Conservation (phyloP, 2,329 filamentous ascomycete species). For the Parastagonospora nodorum region DNA sequence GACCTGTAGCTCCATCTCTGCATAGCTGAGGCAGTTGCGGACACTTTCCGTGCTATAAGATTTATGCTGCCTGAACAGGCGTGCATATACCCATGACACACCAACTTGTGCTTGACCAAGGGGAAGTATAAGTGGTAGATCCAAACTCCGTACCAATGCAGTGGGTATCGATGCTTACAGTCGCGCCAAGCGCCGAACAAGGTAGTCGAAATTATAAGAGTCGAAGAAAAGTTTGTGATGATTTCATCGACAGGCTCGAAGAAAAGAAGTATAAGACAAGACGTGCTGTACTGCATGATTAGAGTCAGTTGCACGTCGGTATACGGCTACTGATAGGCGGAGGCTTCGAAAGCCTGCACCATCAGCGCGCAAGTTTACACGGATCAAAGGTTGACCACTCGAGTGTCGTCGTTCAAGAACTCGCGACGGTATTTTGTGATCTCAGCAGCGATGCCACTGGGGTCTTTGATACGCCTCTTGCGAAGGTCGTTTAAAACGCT, state of each 20-base stretch:
- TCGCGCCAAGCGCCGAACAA: conserved; percentile 16
- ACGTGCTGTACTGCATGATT: conserved; percentile 6
- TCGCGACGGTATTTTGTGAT: conserved; percentile 47
- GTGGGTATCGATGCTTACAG: conserved; percentile 33
- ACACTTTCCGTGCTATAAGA: not conserved
- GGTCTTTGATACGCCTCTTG: conserved; percentile 43
- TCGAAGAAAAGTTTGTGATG: conserved; percentile 1
- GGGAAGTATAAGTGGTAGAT: conserved; percentile 1
- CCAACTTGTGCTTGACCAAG: not conserved
- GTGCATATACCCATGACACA: not conserved
- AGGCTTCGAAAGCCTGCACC: not conserved
- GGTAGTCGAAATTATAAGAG: conserved; percentile 7
- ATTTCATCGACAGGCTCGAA: not conserved
- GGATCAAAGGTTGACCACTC: conserved; percentile 44
- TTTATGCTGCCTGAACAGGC: too few relatives aligned
- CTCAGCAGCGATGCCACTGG: conserved; percentile 45
- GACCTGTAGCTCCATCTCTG: not conserved
- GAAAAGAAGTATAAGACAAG: conserved; percentile 5
- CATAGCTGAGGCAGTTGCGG: not conserved
- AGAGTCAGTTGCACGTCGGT: conserved; percentile 11
- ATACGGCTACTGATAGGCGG: not conserved
- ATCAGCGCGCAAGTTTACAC: conserved; percentile 8
- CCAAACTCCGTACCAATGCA: conserved; percentile 24
- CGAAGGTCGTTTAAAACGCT: conserved; percentile 45
- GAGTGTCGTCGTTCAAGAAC: conserved; percentile 48